These are phyloP conservation scores for Aspergillus brunneoviolaceus DNA, from an alignment of 2,329 filamentous ascomycete genomes.

Conservation along the genomic window DNA sequence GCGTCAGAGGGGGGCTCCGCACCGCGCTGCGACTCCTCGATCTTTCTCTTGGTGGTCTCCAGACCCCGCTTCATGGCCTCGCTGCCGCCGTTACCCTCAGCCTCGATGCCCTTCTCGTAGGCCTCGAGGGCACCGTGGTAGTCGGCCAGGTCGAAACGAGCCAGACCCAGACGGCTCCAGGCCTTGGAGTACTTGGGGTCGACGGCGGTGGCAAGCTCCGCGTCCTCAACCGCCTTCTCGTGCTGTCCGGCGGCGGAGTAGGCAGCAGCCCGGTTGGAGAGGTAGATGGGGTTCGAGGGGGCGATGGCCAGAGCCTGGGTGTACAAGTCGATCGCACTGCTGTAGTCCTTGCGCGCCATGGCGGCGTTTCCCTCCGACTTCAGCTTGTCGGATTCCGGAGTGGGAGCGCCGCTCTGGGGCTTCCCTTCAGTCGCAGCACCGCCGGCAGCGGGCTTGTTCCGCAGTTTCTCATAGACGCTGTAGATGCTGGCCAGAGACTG, in stretches of 20 bases:
- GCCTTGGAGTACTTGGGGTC: slow-evolving; percentile 96
- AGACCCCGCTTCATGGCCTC: slow-evolving; percentile 97
- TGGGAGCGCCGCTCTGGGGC: slow-evolving; percentile 41
- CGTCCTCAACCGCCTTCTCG: slow-evolving; percentile 78
- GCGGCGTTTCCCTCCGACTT: slow-evolving; percentile 91
- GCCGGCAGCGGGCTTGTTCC: slow-evolving; percentile 57
- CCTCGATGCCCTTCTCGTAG: slow-evolving; percentile 87
- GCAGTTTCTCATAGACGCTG: slow-evolving; percentile 93
- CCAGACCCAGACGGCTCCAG: slow-evolving; percentile 90
- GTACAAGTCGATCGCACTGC: slow-evolving; percentile 78
- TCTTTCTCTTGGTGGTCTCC: slow-evolving; percentile 85
- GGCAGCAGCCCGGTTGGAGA: slow-evolving; percentile 94
- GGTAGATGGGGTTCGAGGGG: slow-evolving; percentile 89
- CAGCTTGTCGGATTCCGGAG: slow-evolving; percentile 76
- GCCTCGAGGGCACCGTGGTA: slow-evolving; percentile 91
- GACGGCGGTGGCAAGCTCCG: slow-evolving; percentile 81
- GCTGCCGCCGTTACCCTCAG: slow-evolving; percentile 89
- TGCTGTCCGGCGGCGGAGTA: slow-evolving; percentile 84
- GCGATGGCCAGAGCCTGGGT: slow-evolving; percentile 78
- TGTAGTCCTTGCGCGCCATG: slow-evolving; percentile 93
- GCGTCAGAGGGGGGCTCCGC: slow-evolving; percentile 51
- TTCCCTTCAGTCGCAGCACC: slow-evolving; percentile 34
- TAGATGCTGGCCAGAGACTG: slow-evolving; percentile 92
- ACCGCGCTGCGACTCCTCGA: slow-evolving; percentile 72
- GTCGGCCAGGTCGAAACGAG: slow-evolving; percentile 87